phyloP scores from a whole-genome alignment of 768 basidiomycete genomes.

The Kwoniella botswanensis region DNA sequence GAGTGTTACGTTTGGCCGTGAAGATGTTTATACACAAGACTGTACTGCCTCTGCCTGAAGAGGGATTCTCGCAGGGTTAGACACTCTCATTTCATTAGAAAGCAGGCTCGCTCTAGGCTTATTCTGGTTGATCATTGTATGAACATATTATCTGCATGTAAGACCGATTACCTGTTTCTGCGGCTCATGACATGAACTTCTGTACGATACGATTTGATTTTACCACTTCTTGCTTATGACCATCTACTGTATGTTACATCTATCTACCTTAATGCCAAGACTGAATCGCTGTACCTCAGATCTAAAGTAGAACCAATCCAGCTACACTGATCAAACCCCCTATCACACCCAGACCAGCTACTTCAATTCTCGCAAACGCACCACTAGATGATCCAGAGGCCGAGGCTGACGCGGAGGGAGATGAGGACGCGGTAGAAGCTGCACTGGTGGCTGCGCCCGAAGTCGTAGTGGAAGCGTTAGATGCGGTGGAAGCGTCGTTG shows the following conservation, averaged over 20 bases:
- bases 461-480: not conserved
- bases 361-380: conserved; percentile 7
- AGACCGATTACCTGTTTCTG: too few species aligned
- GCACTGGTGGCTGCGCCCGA: not conserved
- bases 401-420: not conserved
- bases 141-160: too few species aligned
- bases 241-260: not conserved
- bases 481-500: conserved; percentile 18
- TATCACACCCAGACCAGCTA: not conserved
- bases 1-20: too few species aligned
- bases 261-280: not conserved
- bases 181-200: too few species aligned
- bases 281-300: not conserved
- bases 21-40: too few species aligned
- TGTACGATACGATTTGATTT: too few species aligned
- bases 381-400: conserved; percentile 8
- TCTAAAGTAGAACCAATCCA: conserved; percentile 8
- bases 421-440: conserved; percentile 1
- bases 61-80: too few species aligned
- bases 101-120: too few species aligned
- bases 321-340: conserved; percentile 10
- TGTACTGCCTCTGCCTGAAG: too few species aligned
- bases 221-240: too few species aligned
- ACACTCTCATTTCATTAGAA: too few species aligned
- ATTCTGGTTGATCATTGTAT: too few species aligned